These are phyloP conservation scores for Ensete ventricosum DNA, from an alignment of 176 grass and related monocot genomes.

Conservation along the genomic window DNA sequence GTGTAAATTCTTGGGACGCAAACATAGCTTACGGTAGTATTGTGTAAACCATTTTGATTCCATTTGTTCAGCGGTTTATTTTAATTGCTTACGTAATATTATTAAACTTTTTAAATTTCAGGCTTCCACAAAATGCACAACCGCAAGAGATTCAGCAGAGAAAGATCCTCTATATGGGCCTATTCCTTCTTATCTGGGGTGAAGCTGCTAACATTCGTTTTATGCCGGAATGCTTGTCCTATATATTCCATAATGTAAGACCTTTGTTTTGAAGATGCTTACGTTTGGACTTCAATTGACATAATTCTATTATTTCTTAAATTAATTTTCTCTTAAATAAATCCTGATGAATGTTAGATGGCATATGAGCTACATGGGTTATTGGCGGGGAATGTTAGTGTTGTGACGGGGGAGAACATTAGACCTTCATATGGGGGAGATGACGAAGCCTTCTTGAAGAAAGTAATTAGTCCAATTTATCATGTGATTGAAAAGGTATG, in stretches of 20 bases:
- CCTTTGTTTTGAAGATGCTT: conserved; percentile 8
- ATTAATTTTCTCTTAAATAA: conserved; percentile 13
- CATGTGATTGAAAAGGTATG: conserved; percentile 66
- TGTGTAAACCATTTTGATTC: neutral
- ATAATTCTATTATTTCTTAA: neutral
- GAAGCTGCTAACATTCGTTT: conserved; percentile 86
- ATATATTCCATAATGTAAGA: conserved; percentile 93
- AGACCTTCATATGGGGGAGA: conserved; percentile 87
- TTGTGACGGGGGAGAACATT: conserved; percentile 92
- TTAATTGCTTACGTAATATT: neutral
- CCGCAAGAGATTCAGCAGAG: conserved; percentile 65
- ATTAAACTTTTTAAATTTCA: conserved; percentile 18
- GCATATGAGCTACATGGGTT: conserved; percentile 86
- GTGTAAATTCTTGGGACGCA: conserved; percentile 18
- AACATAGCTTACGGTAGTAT: conserved; percentile 8
- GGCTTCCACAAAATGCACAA: conserved; percentile 63
- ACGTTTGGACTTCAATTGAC: neutral
- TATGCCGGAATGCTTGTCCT: conserved; percentile 92
- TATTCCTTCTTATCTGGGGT: conserved; percentile 96
- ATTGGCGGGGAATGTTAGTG: conserved; percentile 72
- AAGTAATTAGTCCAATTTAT: conserved; percentile 86
- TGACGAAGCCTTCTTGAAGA: conserved; percentile 91
- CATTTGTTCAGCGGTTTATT: neutral
- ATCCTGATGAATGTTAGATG: conserved; percentile 53
- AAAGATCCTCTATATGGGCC: conserved; percentile 79